These are phyloP conservation scores for Leccinum fuscescens DNA, from an alignment of 1,284 basidiomycete species.

Conservation along the genomic window DNA sequence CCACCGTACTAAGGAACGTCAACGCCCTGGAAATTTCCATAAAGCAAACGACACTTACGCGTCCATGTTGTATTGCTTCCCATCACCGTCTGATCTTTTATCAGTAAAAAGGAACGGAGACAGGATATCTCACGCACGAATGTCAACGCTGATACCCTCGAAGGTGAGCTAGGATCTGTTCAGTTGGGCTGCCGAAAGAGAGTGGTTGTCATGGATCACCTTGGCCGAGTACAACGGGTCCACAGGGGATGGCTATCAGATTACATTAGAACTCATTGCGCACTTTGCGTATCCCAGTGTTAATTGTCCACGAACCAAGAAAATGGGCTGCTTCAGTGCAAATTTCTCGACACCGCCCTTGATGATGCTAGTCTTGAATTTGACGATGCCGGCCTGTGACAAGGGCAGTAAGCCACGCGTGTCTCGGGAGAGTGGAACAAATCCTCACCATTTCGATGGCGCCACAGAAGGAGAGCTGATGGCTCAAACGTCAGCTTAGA, in stretches of 20 bases:
- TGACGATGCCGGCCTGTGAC: slow-evolving; percentile 68
- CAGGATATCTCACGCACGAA: slow-evolving; percentile 43
- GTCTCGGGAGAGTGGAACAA: background rate
- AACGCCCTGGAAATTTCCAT: background rate
- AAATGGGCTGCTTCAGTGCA: slow-evolving; percentile 73
- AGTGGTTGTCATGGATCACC: slow-evolving; percentile 31
- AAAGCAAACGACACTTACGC: slow-evolving; percentile 45
- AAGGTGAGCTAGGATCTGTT: slow-evolving; percentile 52
- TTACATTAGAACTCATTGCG: background rate
- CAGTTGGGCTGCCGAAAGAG: background rate
- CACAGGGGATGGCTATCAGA: slow-evolving; percentile 63
- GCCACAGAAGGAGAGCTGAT: slow-evolving; percentile 70
- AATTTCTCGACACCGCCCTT: slow-evolving; percentile 76
- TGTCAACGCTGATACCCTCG: slow-evolving; percentile 72
- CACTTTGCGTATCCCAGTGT: background rate
- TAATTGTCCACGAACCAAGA: slow-evolving; percentile 45
- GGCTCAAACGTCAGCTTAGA: slow-evolving; percentile 1
- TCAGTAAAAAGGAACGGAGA: background rate
- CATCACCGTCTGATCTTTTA: slow-evolving; percentile 56
- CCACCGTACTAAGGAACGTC: slow-evolving; percentile 40
- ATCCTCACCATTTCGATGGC: slow-evolving; percentile 71
- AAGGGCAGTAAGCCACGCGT: background rate
- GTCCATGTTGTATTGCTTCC: slow-evolving; percentile 77
- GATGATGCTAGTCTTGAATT: slow-evolving; percentile 71
- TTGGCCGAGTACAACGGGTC: slow-evolving; percentile 73